Conservation (phyloP, 192 early-diverging fungal genomes). For the Glomus cerebriforme region DNA sequence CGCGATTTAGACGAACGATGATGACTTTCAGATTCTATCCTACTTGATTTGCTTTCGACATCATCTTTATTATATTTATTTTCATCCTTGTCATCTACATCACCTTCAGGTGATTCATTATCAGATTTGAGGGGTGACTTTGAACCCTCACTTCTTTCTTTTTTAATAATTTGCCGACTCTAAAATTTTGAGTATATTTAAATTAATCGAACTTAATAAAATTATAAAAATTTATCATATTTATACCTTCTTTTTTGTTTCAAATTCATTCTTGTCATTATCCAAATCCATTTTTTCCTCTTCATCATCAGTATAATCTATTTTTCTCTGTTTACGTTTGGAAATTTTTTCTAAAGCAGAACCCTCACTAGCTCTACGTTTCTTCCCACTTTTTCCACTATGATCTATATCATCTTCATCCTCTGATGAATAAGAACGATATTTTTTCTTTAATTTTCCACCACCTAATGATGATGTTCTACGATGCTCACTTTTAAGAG, state of each 20-base stretch:
- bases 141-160: conserved; percentile 8
- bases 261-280: not conserved
- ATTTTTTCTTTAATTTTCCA: not conserved
- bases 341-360: not conserved
- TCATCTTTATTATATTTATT: not conserved
- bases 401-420: not conserved
- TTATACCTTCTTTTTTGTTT: not conserved
- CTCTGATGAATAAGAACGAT: not conserved
- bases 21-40: conserved; percentile 8
- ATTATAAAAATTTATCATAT: not conserved
- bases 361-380: not conserved
- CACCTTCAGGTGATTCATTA: not conserved
- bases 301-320: conserved; percentile 27
- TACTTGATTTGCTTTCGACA: not conserved
- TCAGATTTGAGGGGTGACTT: conserved; percentile 3
- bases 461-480: not conserved
- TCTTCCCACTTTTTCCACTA: not conserved
- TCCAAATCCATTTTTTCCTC: conserved; percentile 19
- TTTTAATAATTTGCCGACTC: not conserved
- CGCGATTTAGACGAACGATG: not conserved
- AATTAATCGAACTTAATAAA: not conserved
- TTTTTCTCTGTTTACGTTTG: conserved; percentile 26
- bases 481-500: not conserved
- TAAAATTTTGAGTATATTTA: not conserved
- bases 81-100: not conserved